These are phyloP conservation scores for Asterophora lycoperdoides DNA, from an alignment of 768 basidiomycete genomes.

Conservation along the genomic window DNA sequence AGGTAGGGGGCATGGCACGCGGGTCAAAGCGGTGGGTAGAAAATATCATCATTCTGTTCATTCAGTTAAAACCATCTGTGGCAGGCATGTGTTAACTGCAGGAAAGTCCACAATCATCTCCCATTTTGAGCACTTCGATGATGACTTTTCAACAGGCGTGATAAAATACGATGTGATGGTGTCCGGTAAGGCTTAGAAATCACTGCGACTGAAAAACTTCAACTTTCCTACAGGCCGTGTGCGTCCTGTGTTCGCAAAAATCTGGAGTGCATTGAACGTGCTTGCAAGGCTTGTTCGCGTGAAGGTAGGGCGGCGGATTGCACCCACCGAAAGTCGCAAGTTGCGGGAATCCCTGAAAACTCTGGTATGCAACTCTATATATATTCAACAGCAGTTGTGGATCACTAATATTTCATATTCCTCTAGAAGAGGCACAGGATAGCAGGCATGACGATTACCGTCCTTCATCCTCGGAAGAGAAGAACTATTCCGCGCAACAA, in stretches of 20 bases:
- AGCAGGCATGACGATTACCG: slow-evolving; percentile 3
- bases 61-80: background rate
- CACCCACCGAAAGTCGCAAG: slow-evolving; percentile 33
- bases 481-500: slow-evolving; percentile 12
- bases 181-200: slow-evolving; percentile 35
- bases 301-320: slow-evolving; percentile 45
- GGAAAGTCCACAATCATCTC: slow-evolving; percentile 31
- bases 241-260: slow-evolving; percentile 46
- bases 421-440: slow-evolving; percentile 4
- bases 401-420: too few species aligned
- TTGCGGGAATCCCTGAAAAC: slow-evolving; percentile 19
- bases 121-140: slow-evolving; percentile 14
- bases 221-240: slow-evolving; percentile 38
- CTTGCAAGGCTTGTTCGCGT: slow-evolving; percentile 40
- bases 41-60: background rate
- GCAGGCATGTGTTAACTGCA: slow-evolving; percentile 60
- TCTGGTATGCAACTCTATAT: slow-evolving; percentile 15
- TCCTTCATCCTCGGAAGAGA: slow-evolving; percentile 7
- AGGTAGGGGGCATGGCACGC: slow-evolving; percentile 54
- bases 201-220: background rate
- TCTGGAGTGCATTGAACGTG: slow-evolving; percentile 48
- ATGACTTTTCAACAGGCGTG: slow-evolving; percentile 37
- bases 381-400: too few species aligned
- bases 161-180: slow-evolving; percentile 62
- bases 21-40: slow-evolving; percentile 53